These are phyloP conservation scores for Microcyclospora tardicrescens DNA, from an alignment of 2,329 filamentous ascomycete species.

Conservation along the genomic window DNA sequence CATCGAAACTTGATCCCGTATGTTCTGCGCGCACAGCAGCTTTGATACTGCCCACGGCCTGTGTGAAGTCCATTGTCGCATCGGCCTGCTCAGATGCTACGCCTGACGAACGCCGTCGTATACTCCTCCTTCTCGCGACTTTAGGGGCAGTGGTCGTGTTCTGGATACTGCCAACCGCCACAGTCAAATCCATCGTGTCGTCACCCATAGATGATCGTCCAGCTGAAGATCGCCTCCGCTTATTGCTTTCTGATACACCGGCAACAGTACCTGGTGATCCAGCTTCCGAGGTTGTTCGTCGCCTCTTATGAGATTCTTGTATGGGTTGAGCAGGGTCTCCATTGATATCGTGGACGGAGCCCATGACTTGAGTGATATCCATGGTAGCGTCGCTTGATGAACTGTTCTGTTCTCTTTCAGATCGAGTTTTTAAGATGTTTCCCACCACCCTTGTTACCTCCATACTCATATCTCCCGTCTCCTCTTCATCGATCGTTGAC, in stretches of 20 bases:
- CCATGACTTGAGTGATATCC: slow-evolving; percentile 64
- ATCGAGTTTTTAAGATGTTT: slow-evolving; percentile 49
- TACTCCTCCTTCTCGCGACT: slow-evolving; percentile 15
- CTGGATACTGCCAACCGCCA: slow-evolving; percentile 25
- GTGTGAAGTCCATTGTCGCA: slow-evolving; percentile 45
- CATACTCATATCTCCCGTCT: slow-evolving; percentile 69
- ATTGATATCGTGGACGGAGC: slow-evolving; percentile 11
- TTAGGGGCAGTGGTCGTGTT: slow-evolving; percentile 13
- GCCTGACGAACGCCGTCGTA: slow-evolving; percentile 25
- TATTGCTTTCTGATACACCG: slow-evolving; percentile 12
- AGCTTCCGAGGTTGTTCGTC: slow-evolving; percentile 26
- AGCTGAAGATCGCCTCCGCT: slow-evolving; percentile 26
- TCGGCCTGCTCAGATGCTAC: slow-evolving; percentile 28
- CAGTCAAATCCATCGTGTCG: slow-evolving; percentile 29
- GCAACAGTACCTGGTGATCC: slow-evolving; percentile 19
- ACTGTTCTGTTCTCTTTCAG: not conserved
- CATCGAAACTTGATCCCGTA: slow-evolving; percentile 19
- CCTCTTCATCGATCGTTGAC: slow-evolving; percentile 22
- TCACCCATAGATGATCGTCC: slow-evolving; percentile 27
- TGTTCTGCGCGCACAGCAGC: slow-evolving; percentile 2
- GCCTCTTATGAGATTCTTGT: slow-evolving; percentile 30
- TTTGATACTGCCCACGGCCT: slow-evolving; percentile 35
- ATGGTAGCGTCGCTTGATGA: slow-evolving; percentile 62
- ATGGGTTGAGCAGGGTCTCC: slow-evolving; percentile 23
- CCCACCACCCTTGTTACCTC: slow-evolving; percentile 79